Conservation (phyloP, 1,284 basidiomycete species). For the Ceratobasidium sp. region DNA sequence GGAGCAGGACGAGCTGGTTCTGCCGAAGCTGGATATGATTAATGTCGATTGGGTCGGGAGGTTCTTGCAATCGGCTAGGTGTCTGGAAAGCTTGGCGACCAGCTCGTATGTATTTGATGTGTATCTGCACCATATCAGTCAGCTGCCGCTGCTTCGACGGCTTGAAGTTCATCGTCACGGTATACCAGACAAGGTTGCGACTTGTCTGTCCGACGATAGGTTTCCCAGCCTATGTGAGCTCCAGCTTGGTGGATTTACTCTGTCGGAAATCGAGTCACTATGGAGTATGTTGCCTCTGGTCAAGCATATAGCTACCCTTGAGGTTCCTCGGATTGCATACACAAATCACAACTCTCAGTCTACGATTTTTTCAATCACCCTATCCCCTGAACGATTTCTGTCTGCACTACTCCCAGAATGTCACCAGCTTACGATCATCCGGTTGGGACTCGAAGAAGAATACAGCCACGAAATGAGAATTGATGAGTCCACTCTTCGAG, state of each 20-base stretch:
- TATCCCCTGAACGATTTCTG: too few relatives aligned
- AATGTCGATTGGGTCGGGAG: neutral
- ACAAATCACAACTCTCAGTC: neutral
- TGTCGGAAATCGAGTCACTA: slow-evolving; percentile 1
- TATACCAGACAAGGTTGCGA: neutral
- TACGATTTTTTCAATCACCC: neutral
- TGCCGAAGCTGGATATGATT: neutral
- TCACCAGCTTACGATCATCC: neutral
- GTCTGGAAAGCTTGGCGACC: neutral
- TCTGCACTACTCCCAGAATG: neutral
- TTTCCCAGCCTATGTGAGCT: neutral
- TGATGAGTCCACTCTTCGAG: neutral
- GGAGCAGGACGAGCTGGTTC: neutral
- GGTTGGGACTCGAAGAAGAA: neutral
- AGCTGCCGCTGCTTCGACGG: neutral
- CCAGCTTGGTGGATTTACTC: neutral
- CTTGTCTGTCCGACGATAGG: too few relatives aligned
- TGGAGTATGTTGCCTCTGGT: neutral
- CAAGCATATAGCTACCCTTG: neutral
- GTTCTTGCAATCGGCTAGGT: neutral
- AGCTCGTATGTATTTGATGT: neutral
- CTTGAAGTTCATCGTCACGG: neutral
- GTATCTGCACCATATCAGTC: neutral
- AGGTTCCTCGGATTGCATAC: neutral
- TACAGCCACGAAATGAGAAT: neutral